Evolutionary conservation across 129 eudicot species (phyloP).

Genomic region (Escallonia rubra): DNA sequence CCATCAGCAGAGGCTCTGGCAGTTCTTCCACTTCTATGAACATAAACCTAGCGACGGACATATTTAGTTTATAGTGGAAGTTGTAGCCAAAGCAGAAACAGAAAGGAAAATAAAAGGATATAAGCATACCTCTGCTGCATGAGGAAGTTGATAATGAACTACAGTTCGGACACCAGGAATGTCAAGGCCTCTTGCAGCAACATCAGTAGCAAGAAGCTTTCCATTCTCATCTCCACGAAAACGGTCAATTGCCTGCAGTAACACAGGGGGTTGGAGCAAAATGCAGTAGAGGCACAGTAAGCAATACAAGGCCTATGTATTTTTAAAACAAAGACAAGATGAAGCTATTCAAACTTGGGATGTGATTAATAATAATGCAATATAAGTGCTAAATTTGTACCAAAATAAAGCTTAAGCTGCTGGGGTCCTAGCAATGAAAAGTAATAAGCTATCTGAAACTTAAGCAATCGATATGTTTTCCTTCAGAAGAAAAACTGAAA

Average conservation of each 20-base stretch:
- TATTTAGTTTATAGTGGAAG: constrained; percentile 12
- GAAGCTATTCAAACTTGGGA: too few species aligned
- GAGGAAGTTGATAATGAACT: constrained; percentile 97
- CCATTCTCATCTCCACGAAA: constrained; percentile 86
- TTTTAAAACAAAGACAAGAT: too few species aligned
- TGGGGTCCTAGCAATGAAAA: too few species aligned
- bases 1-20: constrained; percentile 98
- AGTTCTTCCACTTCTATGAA: constrained; percentile 98
- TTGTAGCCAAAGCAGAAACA: background rate
- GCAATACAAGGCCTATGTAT: background rate
- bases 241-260: constrained; percentile 82
- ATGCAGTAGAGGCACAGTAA: background rate
- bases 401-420: too few species aligned
- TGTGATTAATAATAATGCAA: too few species aligned
- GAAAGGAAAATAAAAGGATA: background rate
- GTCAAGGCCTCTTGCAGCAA: constrained; percentile 97
- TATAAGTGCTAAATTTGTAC: too few species aligned
- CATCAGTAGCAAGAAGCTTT: constrained; percentile 89
- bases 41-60: constrained; percentile 63
- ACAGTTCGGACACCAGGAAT: constrained; percentile 95
- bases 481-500: too few species aligned
- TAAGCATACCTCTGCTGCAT: constrained; percentile 74
- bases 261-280: constrained; percentile 11
- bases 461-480: too few species aligned
- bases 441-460: too few species aligned